phyloP scores from a whole-genome alignment of 495 filamentous ascomycete genomes.

The Aspergillus funiculosus region DNA sequence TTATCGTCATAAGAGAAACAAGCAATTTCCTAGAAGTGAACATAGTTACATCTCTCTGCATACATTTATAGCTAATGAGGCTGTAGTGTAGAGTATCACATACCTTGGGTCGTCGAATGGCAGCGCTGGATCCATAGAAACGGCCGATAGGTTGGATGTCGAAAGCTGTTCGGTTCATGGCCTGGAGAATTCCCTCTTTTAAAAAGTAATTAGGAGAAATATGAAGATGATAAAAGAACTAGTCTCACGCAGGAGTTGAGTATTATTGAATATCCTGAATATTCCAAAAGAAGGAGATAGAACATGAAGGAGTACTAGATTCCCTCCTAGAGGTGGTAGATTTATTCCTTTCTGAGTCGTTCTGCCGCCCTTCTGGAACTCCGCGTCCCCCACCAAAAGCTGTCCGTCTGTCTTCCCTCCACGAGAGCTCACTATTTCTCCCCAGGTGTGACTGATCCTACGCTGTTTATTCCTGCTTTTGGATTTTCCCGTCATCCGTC shows the following conservation, averaged over 20 bases:
- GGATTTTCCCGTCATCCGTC: too few relatives aligned
- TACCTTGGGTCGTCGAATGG: constrained; percentile 65
- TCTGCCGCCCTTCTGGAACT: constrained; percentile 11
- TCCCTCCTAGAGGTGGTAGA: not conserved
- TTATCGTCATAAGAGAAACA: constrained; percentile 86
- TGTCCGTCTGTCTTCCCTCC: constrained; percentile 2
- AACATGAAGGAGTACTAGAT: not conserved
- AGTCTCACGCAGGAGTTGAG: too few relatives aligned
- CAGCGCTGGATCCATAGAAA: constrained; percentile 54
- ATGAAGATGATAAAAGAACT: not conserved
- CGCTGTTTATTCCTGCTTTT: not conserved
- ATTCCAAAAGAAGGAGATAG: not conserved
- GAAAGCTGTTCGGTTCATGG: constrained; percentile 43
- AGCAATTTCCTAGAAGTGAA: constrained; percentile 62
- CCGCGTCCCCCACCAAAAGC: constrained; percentile 14
- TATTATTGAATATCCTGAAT: too few relatives aligned
- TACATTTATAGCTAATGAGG: not conserved
- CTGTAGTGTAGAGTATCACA: constrained; percentile 13
- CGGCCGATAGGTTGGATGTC: constrained; percentile 57
- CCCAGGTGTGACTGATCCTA: not conserved
- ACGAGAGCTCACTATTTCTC: not conserved
- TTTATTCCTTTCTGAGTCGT: not conserved
- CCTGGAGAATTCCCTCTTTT: not conserved
- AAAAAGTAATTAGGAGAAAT: not conserved
- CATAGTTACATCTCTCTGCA: not conserved